These are phyloP conservation scores for Pleurotus djamor DNA, from an alignment of 768 basidiomycete species.

Conservation along the genomic window DNA sequence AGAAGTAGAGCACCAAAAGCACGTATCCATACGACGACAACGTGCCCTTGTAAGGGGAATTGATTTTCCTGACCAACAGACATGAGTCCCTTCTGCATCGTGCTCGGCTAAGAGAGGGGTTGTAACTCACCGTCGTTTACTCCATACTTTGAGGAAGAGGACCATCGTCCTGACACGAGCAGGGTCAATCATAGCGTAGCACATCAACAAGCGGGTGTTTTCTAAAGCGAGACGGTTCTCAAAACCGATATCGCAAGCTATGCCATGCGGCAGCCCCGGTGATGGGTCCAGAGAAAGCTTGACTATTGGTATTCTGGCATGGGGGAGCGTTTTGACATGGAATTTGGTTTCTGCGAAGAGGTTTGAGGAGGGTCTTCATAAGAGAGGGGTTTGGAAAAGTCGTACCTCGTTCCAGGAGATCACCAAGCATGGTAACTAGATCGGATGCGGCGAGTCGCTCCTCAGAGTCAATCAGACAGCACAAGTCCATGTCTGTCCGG, in stretches of 20 bases:
- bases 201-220: slow-evolving; percentile 94
- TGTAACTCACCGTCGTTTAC: slow-evolving; percentile 75
- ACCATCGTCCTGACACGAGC: slow-evolving; percentile 92
- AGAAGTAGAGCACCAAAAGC: slow-evolving; percentile 95
- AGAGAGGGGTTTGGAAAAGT: slow-evolving; percentile 13
- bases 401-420: slow-evolving; percentile 89
- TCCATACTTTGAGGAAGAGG: slow-evolving; percentile 98
- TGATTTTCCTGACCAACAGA: slow-evolving; percentile 75
- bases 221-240: slow-evolving; percentile 97
- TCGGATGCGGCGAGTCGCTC: slow-evolving; percentile 80
- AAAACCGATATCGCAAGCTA: slow-evolving; percentile 98
- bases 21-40: slow-evolving; percentile 98
- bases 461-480: slow-evolving; percentile 90
- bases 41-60: slow-evolving; percentile 96
- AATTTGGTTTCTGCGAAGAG: slow-evolving; percentile 81
- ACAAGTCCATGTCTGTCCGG: slow-evolving; percentile 91
- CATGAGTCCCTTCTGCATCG: not conserved
- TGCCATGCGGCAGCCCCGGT: slow-evolving; percentile 77
- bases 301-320: slow-evolving; percentile 98
- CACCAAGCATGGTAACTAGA: slow-evolving; percentile 91
- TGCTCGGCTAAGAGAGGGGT: not conserved
- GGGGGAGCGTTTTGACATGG: slow-evolving; percentile 92
- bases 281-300: slow-evolving; percentile 92
- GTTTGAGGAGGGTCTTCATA: slow-evolving; percentile 2
- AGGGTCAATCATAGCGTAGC: slow-evolving; percentile 96